Base-by-base conservation (phyloP, 2,329 filamentous ascomycete species). In the Claviceps capensis region DNA sequence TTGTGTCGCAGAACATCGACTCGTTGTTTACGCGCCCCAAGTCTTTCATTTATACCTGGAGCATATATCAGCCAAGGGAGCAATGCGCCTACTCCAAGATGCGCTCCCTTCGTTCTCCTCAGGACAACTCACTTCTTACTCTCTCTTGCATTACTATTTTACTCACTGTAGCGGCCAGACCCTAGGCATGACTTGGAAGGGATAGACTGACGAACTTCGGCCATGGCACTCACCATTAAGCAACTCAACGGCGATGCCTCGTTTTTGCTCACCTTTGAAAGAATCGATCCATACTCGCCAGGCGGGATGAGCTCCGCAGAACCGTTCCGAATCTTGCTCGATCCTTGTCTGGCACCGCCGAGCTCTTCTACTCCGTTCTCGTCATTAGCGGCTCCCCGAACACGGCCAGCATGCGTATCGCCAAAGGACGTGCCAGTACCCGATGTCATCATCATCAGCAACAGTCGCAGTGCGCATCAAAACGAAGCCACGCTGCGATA, bases 401-500 rank as follows among this genome's bases (percentile, higher is more conserved):
- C 70, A 44, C 64, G 72, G 17, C 69, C 71, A 26, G 70, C 80
- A 46, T 81, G 76, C 57, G 73, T 87, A 53, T 67, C 72, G 0
- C 62, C 73, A 5, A 54, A 61, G 19, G 65, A 72, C 44, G 60
- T 76, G 2, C 65, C 70, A 2, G 65, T 66, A 48, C 69, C 70
- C 2, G 71, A 76, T 54, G 59, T 75, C 38, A 67, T 75, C 56
- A 66, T 76, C 55, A 64, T 75, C 54, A 73, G 67, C 54, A 71
- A 72, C 52, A 60, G 67, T 55, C 70, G 68, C 61, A 78, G 77
- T 16, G 84, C 87, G 60, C 84, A 87, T 61, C 87, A 84, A 64
- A 79, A 88, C 60, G 76, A 83, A 65, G 73, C 77, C 38, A 87
- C 85, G 0, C 70, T 89, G 14, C 78, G 78, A 40, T 78, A 85